Evolutionary conservation across 1,284 basidiomycete species (phyloP).

Genomic region (Fomitopsis betulina): DNA sequence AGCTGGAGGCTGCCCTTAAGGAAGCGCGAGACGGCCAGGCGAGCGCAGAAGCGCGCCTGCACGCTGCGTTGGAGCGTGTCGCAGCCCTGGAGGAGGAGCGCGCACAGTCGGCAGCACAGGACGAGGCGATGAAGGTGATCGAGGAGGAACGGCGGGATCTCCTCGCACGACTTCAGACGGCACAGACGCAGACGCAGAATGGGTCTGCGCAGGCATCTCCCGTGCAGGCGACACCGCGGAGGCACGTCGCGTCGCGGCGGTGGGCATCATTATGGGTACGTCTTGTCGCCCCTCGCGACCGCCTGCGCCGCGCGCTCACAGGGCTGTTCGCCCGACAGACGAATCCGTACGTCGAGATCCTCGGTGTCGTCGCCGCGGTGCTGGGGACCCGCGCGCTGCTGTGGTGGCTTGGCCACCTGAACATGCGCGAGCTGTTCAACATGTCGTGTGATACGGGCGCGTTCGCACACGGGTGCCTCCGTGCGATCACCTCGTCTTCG

Average conservation of each 20-base stretch:
- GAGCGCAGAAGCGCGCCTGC: neutral
- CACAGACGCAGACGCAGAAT: no score
- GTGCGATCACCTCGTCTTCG: neutral
- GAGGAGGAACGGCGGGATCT: neutral
- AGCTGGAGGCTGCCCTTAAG: neutral
- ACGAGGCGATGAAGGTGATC: neutral
- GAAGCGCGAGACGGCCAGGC: neutral
- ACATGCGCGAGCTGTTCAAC: neutral
- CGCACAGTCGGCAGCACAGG: neutral
- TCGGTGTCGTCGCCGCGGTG: neutral
- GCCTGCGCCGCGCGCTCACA: neutral
- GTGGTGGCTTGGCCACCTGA: neutral
- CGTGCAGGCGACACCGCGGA: neutral
- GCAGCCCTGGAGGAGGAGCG: neutral
- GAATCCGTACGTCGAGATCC: slow-evolving; percentile 1
- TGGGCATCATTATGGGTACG: neutral
- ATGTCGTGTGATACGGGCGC: neutral
- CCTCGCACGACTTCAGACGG: neutral
- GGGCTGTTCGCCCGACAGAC: neutral
- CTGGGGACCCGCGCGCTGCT: neutral
- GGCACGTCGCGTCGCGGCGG: neutral
- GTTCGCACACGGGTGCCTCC: neutral
- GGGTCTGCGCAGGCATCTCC: neutral
- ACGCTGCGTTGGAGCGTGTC: neutral
- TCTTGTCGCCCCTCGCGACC: neutral